Percentiles rank a stretch among this genome's conserved stretches.
These are phyloP conservation scores for Alternaria atra DNA, from an alignment of 2,329 filamentous ascomycete genomes.

Conservation along the genomic window DNA sequence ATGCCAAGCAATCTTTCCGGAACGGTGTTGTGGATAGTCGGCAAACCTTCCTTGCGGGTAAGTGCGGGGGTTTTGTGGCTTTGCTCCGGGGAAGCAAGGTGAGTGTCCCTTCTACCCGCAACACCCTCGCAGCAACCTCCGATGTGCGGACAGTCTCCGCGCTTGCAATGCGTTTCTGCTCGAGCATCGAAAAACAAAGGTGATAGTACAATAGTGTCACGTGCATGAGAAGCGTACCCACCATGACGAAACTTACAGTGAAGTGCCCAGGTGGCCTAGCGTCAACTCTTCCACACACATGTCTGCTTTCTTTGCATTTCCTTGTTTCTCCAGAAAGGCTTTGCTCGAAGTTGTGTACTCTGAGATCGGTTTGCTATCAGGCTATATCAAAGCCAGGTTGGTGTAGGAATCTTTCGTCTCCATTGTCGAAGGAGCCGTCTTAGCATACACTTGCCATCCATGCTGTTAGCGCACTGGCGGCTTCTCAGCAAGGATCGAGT, in stretches of 20 bases:
- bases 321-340: not conserved
- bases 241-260: not conserved
- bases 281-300: not conserved
- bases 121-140: slow-evolving; percentile 8
- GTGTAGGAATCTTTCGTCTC: not conserved
- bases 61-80: slow-evolving; percentile 16
- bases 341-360: no score
- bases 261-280: not conserved
- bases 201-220: not conserved
- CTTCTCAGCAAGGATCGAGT: not conserved
- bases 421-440: not conserved
- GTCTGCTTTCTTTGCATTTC: not conserved
- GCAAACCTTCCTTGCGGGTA: slow-evolving; percentile 21
- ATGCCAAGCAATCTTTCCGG: not conserved
- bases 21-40: slow-evolving; percentile 9
- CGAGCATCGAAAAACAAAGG: not conserved
- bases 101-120: slow-evolving; percentile 1
- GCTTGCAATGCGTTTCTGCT: not conserved
- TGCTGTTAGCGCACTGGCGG: not conserved
- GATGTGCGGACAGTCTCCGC: not conserved
- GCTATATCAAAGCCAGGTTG: not conserved
- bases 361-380: not conserved
- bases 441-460: not conserved
- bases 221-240: not conserved
- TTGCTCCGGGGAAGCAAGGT: slow-evolving; percentile 12